These are phyloP conservation scores for Debaryomyces sp. DNA, from an alignment of 1,139 yeast species.

Conservation along the genomic window DNA sequence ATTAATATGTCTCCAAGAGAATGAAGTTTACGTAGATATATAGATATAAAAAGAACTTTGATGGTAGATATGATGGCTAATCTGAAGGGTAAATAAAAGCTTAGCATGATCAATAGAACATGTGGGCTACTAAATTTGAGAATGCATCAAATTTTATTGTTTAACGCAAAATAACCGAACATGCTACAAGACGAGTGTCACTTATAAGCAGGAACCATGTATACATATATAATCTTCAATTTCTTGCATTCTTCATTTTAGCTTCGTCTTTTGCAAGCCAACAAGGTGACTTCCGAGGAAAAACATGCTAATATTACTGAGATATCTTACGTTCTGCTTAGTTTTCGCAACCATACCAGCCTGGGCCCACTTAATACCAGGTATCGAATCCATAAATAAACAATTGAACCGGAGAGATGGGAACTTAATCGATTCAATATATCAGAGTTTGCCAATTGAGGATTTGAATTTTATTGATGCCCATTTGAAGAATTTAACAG, in stretches of 20 bases:
- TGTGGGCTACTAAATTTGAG: background rate
- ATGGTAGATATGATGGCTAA: background rate
- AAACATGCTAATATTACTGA: background rate
- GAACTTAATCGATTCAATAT: slow-evolving; percentile 27
- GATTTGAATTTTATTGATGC: slow-evolving; percentile 36
- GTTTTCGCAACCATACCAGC: background rate
- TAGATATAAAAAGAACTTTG: background rate
- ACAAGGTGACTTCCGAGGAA: background rate
- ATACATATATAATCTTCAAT: background rate
- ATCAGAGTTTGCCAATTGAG: slow-evolving; percentile 23
- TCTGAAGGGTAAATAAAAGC: background rate
- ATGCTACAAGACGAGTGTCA: background rate
- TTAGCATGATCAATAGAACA: background rate
- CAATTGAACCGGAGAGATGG: slow-evolving; percentile 14
- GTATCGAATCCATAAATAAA: background rate
- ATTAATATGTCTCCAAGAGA: background rate
- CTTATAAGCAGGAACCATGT: background rate
- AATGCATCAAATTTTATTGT: background rate
- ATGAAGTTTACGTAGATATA: background rate
- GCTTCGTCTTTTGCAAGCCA: background rate
- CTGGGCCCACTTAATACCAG: background rate
- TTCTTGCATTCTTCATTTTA: background rate
- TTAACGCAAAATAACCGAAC: slow-evolving; percentile 1
- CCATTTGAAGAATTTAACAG: slow-evolving; percentile 26
- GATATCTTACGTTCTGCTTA: background rate